A percentile compares a stretch with the other conserved stretches of the same genome.
Evolutionary conservation across 495 filamentous ascomycete genomes (phyloP).

Genomic region (Beverwykella pulmonaria): DNA sequence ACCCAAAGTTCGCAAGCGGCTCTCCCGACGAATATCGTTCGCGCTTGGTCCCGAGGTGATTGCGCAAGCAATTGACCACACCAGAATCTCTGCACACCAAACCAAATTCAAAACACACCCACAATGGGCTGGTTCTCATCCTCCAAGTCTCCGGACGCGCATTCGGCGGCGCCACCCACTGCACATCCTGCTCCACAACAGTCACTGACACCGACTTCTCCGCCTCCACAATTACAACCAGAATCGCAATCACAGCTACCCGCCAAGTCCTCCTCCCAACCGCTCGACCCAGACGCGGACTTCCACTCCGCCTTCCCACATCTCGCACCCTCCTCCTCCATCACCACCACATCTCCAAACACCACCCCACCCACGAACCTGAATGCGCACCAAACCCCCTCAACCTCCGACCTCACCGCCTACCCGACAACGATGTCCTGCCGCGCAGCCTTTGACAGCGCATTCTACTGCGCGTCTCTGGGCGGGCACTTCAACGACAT

Average conservation of each 20-base stretch:
- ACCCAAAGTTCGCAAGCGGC: too few relatives aligned
- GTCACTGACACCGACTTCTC: neutral
- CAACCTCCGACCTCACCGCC: conserved; percentile 8
- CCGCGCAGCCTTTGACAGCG: conserved; percentile 84
- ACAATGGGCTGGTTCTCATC: conserved; percentile 44
- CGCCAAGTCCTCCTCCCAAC: conserved; percentile 44
- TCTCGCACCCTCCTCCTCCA: conserved; percentile 44
- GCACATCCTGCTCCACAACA: conserved; percentile 1
- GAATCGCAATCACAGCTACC: conserved; percentile 12
- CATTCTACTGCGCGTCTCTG: conserved; percentile 92
- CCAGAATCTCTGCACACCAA: neutral
- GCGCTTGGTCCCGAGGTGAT: too few relatives aligned
- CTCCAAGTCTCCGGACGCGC: conserved; percentile 22
- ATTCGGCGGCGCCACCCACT: conserved; percentile 3
- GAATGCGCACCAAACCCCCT: neutral
- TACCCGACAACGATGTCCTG: conserved; percentile 85
- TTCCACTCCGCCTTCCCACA: conserved; percentile 60
- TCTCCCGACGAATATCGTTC: too few relatives aligned
- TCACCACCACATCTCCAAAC: conserved; percentile 22
- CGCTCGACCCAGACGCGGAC: conserved; percentile 65
- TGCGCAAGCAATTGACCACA: neutral
- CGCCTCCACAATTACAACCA: conserved; percentile 19
- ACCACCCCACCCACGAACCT: neutral
- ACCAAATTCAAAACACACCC: neutral
- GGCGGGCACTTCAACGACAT: conserved; percentile 85